Base-by-base conservation (phyloP, 306 rosid genomes). In the Ochetophila trinervis region DNA sequence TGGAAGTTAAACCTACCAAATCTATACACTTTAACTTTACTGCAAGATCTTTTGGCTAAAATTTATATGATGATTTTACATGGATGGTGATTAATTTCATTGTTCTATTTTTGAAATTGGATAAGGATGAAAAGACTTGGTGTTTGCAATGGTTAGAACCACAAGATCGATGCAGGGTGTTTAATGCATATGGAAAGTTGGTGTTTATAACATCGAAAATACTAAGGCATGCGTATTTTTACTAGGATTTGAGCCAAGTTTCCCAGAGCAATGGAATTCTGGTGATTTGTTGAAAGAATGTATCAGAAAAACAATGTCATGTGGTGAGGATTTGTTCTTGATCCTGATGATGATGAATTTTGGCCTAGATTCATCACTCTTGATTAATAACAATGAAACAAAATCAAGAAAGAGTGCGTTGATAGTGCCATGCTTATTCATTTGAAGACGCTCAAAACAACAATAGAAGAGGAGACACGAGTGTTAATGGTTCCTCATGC, bases 381-480 rank as follows among this genome's bases (percentile, higher is more conserved):
- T 0, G 0, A 49, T 8, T 3, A 11, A 27, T 27, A 4, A 27
- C 16, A 74, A 17, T 22, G 85, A 77, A 57, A 16, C 8, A 14
- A 57, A 70, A 0, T 87, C 61, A 30, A 6, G 58, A 48, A 21
- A 3, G 0, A 0, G 5, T 84, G 93, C 80, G 37, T 23, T 4
- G 17, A 3, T 0, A 4, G 8, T 81, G 92, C 57, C 62, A 24
- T 32, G 88, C 85, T 48, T 86, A 74, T 70, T 68, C 85, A 8
- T 79, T 72, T 79, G 0, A 0, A 7, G 15, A 64, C 10, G 10
- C 35, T 11, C 1, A 3, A 49, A 6, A 35, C 0, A 12, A 0
- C 3, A n/a, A 0, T 51, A 6, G 1, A 3, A 56, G 22, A 30
- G 44, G 14, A 5, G 35, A 1, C 13, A 4, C 1, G 16, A 45